Percentiles rank a stretch among this genome's conserved stretches.
phyloP scores from a whole-genome alignment of 1,284 basidiomycete species.

The Trichosporon faecale region DNA sequence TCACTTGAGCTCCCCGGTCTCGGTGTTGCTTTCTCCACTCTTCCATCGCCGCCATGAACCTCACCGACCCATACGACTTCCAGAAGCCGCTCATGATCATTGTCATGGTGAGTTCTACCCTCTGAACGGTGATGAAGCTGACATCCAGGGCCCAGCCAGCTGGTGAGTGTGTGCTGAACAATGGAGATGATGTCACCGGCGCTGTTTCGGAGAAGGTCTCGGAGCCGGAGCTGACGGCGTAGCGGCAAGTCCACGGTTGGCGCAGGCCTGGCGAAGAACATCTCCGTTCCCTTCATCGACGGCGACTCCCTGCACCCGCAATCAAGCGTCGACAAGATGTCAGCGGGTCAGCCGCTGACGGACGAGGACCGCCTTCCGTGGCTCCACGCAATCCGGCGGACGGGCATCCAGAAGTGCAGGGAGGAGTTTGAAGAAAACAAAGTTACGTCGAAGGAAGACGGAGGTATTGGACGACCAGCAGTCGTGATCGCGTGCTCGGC shows the following conservation, averaged over 20 bases:
- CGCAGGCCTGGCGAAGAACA: constrained; percentile 59
- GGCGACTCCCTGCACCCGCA: constrained; percentile 84
- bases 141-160: constrained; percentile 39
- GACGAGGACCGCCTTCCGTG: constrained; percentile 84
- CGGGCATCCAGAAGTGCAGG: constrained; percentile 55
- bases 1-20: not conserved
- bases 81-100: constrained; percentile 48
- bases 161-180: constrained; percentile 33
- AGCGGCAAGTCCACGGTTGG: constrained; percentile 89
- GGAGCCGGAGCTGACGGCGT: not conserved
- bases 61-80: constrained; percentile 10
- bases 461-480: constrained; percentile 52
- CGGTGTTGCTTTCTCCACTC: not conserved
- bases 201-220: not conserved
- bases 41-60: constrained; percentile 3
- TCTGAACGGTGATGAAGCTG: not conserved
- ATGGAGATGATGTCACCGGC: not conserved
- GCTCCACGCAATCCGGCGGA: constrained; percentile 69
- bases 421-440: constrained; percentile 50
- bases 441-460: constrained; percentile 21
- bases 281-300: constrained; percentile 75
- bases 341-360: constrained; percentile 68
- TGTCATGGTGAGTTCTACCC: constrained; percentile 45
- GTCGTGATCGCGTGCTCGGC: constrained; percentile 84
- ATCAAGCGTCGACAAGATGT: constrained; percentile 85